A percentile compares a stretch with the other conserved stretches of the same genome.
Evolutionary conservation across 108 stramenopile species (phyloP).

Genomic region (Skeletonema tropicum): DNA sequence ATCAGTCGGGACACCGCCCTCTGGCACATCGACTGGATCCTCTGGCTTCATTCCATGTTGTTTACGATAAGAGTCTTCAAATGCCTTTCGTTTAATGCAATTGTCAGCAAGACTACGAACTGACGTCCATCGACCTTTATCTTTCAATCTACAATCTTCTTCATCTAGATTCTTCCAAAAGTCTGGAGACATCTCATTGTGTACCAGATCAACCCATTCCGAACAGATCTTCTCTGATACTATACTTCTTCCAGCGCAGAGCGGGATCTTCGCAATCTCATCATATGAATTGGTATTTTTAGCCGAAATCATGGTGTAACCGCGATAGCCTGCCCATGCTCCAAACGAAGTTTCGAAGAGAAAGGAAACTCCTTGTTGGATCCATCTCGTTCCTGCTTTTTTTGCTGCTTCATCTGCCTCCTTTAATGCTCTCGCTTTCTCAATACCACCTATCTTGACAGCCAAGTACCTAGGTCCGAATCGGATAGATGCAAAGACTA

Average conservation of each 20-base stretch:
- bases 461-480: slow-evolving; percentile 39
- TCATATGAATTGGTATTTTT: slow-evolving; percentile 35
- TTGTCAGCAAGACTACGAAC: slow-evolving; percentile 54
- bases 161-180: slow-evolving; percentile 59
- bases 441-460: slow-evolving; percentile 33
- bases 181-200: slow-evolving; percentile 42
- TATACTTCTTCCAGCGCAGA: slow-evolving; percentile 48
- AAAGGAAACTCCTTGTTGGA: slow-evolving; percentile 35
- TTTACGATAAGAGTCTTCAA: slow-evolving; percentile 44
- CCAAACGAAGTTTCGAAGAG: slow-evolving; percentile 44
- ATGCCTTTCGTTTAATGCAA: slow-evolving; percentile 49
- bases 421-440: slow-evolving; percentile 34
- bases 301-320: slow-evolving; percentile 43
- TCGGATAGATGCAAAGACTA: slow-evolving; percentile 44
- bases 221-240: slow-evolving; percentile 49
- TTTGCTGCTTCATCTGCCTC: slow-evolving; percentile 43
- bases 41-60: slow-evolving; percentile 26
- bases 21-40: slow-evolving; percentile 28
- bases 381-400: slow-evolving; percentile 35
- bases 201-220: slow-evolving; percentile 52
- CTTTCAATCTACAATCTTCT: slow-evolving; percentile 30
- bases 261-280: slow-evolving; percentile 49
- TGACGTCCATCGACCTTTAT: slow-evolving; percentile 43
- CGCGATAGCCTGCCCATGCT: slow-evolving; percentile 44
- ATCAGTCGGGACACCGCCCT: slow-evolving; percentile 41